A percentile compares a stretch with the other conserved stretches of the same genome.
Evolutionary conservation across 192 early-diverging fungal species (phyloP).

Genomic region (Bifiguratus adelaidae): DNA sequence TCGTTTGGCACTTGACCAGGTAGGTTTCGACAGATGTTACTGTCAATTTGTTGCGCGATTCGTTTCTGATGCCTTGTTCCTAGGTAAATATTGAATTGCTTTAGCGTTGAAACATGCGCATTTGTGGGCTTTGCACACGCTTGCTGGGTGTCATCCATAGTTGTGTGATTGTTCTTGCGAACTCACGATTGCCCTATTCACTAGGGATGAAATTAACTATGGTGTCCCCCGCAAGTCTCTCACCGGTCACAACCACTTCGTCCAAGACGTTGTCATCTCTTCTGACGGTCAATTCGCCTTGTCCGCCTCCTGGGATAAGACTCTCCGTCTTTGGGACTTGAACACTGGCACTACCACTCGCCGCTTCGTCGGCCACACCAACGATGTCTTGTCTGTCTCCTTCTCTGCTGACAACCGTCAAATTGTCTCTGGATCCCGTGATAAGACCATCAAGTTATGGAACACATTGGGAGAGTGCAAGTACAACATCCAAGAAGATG

Average conservation of each 20-base stretch:
- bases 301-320: constrained; percentile 99
- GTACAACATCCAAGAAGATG: constrained; percentile 93
- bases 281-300: constrained; percentile 98
- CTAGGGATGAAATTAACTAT: constrained; percentile 81
- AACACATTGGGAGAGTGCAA: constrained; percentile 99
- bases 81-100: too few relatives aligned
- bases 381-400: constrained; percentile 97
- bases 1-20: constrained; percentile 90
- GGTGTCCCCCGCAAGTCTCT: constrained; percentile 85
- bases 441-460: constrained; percentile 99
- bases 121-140: too few relatives aligned
- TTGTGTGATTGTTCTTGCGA: too few relatives aligned
- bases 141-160: too few relatives aligned
- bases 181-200: constrained; percentile 16
- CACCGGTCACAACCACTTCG: constrained; percentile 98
- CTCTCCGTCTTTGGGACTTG: constrained; percentile 98
- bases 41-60: neutral
- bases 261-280: constrained; percentile 96
- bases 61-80: too few relatives aligned
- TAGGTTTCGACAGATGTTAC: neutral
- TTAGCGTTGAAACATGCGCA: too few relatives aligned
- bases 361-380: constrained; percentile 94
- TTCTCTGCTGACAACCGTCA: constrained; percentile 99
- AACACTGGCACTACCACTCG: constrained; percentile 91
- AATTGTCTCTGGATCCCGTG: constrained; percentile 97